Conservation (phyloP, 306 rosid species). For the Castanea sativa region DNA sequence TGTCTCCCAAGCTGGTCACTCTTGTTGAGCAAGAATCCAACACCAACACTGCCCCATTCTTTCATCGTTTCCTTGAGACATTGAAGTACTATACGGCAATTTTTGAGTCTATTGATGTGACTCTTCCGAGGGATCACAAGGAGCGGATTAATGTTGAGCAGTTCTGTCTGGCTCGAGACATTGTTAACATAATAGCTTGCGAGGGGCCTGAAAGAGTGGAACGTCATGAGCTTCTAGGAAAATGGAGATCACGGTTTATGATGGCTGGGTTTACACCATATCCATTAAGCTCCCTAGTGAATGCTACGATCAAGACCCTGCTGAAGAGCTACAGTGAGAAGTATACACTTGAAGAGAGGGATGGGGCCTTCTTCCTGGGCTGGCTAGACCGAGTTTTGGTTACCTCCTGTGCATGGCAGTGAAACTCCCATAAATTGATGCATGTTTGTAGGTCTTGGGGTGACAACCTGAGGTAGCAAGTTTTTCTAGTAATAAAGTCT, state of each 20-base stretch:
- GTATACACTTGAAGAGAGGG: conserved; percentile 75
- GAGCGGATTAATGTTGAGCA: conserved; percentile 86
- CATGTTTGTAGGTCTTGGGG: not conserved
- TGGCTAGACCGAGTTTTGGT: conserved; percentile 69
- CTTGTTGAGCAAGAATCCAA: conserved; percentile 83
- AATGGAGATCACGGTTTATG: conserved; percentile 69
- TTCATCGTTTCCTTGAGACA: conserved; percentile 72
- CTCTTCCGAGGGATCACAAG: conserved; percentile 61
- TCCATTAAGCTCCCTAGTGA: conserved; percentile 65
- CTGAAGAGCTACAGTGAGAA: conserved; percentile 62
- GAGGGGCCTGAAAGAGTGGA: conserved; percentile 91
- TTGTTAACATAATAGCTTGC: conserved; percentile 88
- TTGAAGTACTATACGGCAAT: conserved; percentile 54
- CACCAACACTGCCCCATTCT: conserved; percentile 62
- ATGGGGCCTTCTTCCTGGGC: conserved; percentile 71
- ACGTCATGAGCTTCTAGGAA: conserved; percentile 65
- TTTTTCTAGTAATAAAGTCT: not conserved
- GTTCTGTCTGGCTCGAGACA: conserved; percentile 82
- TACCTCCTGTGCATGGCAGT: conserved; percentile 78
- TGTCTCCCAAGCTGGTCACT: conserved; percentile 83
- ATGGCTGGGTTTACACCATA: conserved; percentile 79
- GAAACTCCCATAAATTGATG: conserved; percentile 23
- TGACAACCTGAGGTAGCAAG: not conserved
- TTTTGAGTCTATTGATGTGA: conserved; percentile 72
- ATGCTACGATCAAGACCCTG: conserved; percentile 59